phyloP scores from a whole-genome alignment of 139 green algal species.

The Pleodorina starrii region DNA sequence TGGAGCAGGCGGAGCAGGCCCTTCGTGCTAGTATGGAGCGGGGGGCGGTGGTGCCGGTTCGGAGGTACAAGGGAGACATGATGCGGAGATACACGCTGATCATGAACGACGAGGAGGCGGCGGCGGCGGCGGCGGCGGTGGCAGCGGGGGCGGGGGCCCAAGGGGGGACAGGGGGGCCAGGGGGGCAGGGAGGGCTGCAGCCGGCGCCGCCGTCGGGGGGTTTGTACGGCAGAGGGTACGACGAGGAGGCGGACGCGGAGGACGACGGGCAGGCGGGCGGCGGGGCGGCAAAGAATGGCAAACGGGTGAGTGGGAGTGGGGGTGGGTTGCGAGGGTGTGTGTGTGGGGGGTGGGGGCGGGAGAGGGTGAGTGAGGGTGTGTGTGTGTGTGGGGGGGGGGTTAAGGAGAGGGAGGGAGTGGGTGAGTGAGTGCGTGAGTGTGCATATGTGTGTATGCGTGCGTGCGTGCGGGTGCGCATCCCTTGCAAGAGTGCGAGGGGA shows the following conservation, averaged over 20 bases:
- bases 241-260: background rate
- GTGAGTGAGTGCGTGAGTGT: no score
- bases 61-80: constrained; percentile 42
- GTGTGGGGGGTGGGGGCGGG: no score
- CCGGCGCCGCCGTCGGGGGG: no score
- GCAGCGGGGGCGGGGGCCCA: background rate
- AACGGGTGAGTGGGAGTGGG: background rate
- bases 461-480: no score
- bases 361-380: no score
- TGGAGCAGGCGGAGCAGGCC: constrained; percentile 54
- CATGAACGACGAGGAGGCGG: background rate
- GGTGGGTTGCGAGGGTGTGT: no score
- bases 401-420: no score
- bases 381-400: no score
- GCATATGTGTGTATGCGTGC: no score
- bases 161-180: background rate
- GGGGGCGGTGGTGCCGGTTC: constrained; percentile 30
- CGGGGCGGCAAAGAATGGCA: background rate
- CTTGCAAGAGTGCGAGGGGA: no score
- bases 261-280: background rate
- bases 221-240: background rate
- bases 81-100: background rate
- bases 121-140: no score
- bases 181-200: background rate
- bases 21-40: background rate